Evolutionary conservation across 1,284 basidiomycete genomes (phyloP).

Genomic region (Entoloma clypeatum): DNA sequence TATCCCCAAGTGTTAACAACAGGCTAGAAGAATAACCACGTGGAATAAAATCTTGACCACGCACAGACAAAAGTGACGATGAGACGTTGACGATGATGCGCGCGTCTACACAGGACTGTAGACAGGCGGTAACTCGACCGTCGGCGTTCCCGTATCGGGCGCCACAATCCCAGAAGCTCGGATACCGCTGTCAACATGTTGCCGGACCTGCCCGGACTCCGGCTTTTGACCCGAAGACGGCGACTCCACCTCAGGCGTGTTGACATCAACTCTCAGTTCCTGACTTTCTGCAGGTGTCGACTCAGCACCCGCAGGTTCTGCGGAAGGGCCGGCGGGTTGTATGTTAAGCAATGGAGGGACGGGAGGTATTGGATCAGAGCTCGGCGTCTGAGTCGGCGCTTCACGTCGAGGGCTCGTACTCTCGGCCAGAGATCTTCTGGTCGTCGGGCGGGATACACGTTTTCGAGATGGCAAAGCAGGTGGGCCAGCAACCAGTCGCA

Average conservation of each 20-base stretch:
- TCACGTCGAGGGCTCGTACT: too few relatives aligned
- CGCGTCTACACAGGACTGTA: constrained; percentile 9
- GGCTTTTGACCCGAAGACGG: neutral
- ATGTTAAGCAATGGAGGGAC: too few relatives aligned
- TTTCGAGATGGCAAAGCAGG: neutral
- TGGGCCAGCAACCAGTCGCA: neutral
- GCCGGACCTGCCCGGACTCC: constrained; percentile 10
- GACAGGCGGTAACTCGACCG: constrained; percentile 20
- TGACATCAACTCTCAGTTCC: constrained; percentile 4
- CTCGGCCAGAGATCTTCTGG: neutral
- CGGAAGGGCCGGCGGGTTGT: too few relatives aligned
- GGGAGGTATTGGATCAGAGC: too few relatives aligned
- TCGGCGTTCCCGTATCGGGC: neutral
- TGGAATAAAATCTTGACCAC: too few relatives aligned
- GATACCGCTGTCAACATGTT: constrained; percentile 27
- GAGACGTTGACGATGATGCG: too few relatives aligned
- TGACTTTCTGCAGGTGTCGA: constrained; percentile 7
- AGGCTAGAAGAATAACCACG: too few relatives aligned
- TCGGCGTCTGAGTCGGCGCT: too few relatives aligned
- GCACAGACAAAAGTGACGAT: too few relatives aligned
- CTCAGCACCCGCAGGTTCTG: neutral
- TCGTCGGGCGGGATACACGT: neutral
- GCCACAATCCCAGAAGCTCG: constrained; percentile 12
- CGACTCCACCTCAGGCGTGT: neutral
- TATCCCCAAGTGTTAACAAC: too few relatives aligned